Evolutionary conservation across 257 asterid genomes (phyloP).

Genomic region (Przewalskia tangutica): DNA sequence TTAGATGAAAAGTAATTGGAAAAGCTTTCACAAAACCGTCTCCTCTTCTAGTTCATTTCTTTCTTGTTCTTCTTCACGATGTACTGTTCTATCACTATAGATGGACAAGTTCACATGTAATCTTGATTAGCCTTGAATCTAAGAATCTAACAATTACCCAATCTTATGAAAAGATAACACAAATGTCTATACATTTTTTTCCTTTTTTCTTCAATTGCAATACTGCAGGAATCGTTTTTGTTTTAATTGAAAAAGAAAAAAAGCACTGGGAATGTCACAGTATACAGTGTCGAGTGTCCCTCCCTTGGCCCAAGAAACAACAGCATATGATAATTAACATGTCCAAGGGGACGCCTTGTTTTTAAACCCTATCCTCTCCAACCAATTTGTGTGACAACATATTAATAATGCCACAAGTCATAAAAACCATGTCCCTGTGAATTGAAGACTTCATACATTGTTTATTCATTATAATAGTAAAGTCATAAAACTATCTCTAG

Average conservation of each 20-base stretch:
- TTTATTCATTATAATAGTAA: neutral
- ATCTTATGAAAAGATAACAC: neutral
- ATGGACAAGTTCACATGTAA: no score
- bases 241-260: neutral
- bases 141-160: no score
- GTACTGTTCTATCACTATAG: no score
- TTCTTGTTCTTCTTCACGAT: no score
- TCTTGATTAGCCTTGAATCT: no score
- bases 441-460: neutral
- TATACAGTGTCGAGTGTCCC: neutral
- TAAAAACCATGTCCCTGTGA: neutral
- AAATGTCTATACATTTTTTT: neutral
- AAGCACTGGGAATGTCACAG: neutral
- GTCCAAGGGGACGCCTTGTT: neutral
- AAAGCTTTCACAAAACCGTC: no score
- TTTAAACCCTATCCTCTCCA: neutral
- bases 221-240: neutral
- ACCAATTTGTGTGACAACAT: neutral
- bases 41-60: no score
- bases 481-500: no score
- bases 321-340: neutral
- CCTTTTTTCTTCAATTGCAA: neutral
- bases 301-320: neutral
- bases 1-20: no score
- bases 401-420: conserved; percentile 3